Base-by-base conservation (phyloP, 805 yeast species). In the Metschnikowia lachancei region DNA sequence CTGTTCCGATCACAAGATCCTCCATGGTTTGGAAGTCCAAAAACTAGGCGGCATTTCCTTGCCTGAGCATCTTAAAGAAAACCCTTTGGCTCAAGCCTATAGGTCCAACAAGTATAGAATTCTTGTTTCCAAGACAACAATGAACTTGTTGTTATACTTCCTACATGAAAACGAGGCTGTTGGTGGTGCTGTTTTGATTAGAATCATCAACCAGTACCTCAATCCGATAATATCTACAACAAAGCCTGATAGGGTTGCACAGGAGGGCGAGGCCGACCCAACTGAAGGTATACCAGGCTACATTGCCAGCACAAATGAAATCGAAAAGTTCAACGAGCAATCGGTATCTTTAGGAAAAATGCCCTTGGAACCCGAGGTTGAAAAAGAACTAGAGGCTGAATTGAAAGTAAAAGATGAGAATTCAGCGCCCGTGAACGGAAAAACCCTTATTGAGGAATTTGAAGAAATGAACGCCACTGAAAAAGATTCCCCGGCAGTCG, bases 161-260 rank as follows among this genome's bases (percentile, higher is more conserved):
- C 67, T 94, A 45, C 95, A 89, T 62, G 97, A 92, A 60, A 88
- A 90, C 62, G 97, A 90, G 65, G 85, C 85, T 9, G 83, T 83
- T 45, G 98, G 98, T 36, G 98, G 98, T 2, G 85, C 91, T 2
- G 78, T 92, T 32, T 74, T 92, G 44, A 87, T 94, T 39, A 74
- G 97, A 55, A 76, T 89, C 40, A 83, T 94, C 52, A 94, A 94
- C 69, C 91, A 89, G 66, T 82, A 88, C 63, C 74, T 94, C 56
- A 82, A 76, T 41, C 77, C 82, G 7, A 64, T 71, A 11, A 75
- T 78, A 14, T 57, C 72, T 14, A 60, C 67, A 14, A 61, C 70
- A 41, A 40, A 51, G 33, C 74, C 79, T 3, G 77, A 71, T 50
- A 66, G 68, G 42, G 58, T 61, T 29, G 65, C 69, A 45, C 64